Evolutionary conservation across 441 rosid genomes (phyloP).

Genomic region (Brassica hybrid): DNA sequence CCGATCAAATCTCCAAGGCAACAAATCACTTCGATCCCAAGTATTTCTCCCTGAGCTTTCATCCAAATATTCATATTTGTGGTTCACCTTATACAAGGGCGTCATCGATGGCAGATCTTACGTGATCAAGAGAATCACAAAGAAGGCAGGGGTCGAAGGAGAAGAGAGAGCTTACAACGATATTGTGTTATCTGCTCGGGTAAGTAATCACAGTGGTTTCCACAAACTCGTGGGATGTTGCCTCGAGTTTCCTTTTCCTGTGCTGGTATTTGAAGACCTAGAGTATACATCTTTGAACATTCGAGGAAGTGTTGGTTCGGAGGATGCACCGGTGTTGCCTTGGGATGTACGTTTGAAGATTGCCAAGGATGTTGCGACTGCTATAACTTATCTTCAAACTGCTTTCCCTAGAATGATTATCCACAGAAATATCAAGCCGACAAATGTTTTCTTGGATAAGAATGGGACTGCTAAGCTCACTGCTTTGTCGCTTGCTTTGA

Average conservation of each 20-base stretch:
- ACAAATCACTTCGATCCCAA: not conserved
- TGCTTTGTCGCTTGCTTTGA: constrained; percentile 29
- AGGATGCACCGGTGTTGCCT: not conserved
- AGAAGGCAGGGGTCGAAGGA: too few relatives aligned
- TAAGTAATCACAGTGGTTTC: not conserved
- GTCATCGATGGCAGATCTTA: not conserved
- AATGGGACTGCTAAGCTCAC: constrained; percentile 37
- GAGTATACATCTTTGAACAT: not conserved
- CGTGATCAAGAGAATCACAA: not conserved
- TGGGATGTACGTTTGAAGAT: not conserved
- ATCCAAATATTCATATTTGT: not conserved
- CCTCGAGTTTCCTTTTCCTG: not conserved
- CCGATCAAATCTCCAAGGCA: not conserved
- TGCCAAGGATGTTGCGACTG: not conserved
- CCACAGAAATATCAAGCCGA: not conserved
- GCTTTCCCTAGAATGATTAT: not conserved
- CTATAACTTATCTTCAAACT: not conserved
- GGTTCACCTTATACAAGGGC: not conserved
- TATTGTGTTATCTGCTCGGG: not conserved
- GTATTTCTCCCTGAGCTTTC: not conserved
- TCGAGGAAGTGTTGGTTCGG: not conserved
- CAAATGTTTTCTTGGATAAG: constrained; percentile 39
- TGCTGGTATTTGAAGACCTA: not conserved
- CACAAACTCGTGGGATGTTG: not conserved
- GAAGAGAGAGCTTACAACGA: not conserved